Evolutionary conservation across 2,329 filamentous ascomycete species (phyloP), one percentile per base, ranked within the genome.

Genomic region (Scedosporium dehoogii): DNA sequence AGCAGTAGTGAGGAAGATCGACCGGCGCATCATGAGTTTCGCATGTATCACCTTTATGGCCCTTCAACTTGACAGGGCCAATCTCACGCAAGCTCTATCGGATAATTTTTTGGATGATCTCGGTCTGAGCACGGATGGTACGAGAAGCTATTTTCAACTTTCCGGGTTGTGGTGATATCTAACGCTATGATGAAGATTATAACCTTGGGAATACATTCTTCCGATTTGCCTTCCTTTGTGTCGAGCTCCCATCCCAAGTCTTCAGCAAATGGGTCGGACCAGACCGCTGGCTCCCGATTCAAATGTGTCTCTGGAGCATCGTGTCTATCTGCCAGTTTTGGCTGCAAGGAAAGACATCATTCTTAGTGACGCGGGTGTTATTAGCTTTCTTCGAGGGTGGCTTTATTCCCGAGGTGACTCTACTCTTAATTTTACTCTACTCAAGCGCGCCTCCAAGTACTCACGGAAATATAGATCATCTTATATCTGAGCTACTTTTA

Each of bases 401-500:
- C 0, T 79, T 79, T 63, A 79, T 79, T 25, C 77, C 76, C 0
- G 76, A 78, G 62, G 72, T 76, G 29, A 67, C 70, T 62, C 9
- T n/a, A n/a, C n/a, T n/a, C n/a, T n/a, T n/a, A n/a, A n/a, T n/a
- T n/a, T n/a, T n/a, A n/a, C n/a, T n/a, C n/a, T n/a, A n/a, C n/a
- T n/a, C n/a, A n/a, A n/a, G n/a, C n/a, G n/a, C n/a, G n/a, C n/a
- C n/a, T n/a, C n/a, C n/a, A n/a, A n/a, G n/a, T n/a, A n/a, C n/a
- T n/a, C n/a, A n/a, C n/a, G n/a, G n/a, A n/a, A n/a, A 18, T 0
- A 83, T 85, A 74, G 64, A 83, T 84, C 23, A 81, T 89, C 14
- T 75, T 89, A 0, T 91, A 87, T 72, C 76, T 91, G 4, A 86
- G 84, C 3, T 92, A 92, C 72, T 92, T 88, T 73, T 92, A 91